Evolutionary conservation across 1,284 basidiomycete species (phyloP).

Genomic region (Boletus semigastroideus): DNA sequence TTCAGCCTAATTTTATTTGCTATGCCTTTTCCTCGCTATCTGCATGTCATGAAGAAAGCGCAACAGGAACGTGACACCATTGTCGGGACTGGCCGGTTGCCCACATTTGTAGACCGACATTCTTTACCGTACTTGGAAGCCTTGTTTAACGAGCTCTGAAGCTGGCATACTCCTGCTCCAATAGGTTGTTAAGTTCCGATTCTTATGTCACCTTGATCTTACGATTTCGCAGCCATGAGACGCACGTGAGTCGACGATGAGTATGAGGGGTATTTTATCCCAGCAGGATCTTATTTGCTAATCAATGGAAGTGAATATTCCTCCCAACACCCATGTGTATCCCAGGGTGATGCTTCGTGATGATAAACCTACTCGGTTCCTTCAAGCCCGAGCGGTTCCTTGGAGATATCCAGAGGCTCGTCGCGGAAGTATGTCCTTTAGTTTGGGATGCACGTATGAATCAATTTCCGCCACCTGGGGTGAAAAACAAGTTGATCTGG

Average conservation of each 20-base stretch:
- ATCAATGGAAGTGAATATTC: no score
- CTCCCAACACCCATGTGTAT: no score
- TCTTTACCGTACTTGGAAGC: conserved; percentile 29
- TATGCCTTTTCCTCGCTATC: conserved; percentile 21
- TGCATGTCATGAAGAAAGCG: conserved; percentile 40
- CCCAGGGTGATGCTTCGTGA: no score
- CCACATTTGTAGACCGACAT: conserved; percentile 27
- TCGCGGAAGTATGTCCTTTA: conserved; percentile 38
- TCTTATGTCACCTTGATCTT: no score
- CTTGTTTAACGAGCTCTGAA: conserved; percentile 49
- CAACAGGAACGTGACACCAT: conserved; percentile 59
- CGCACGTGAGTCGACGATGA: no score
- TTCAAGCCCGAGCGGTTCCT: no score
- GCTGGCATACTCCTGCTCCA: conserved; percentile 56
- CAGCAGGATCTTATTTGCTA: no score
- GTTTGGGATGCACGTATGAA: no score
- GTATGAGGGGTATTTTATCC: conserved; percentile 7
- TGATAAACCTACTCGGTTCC: background rate
- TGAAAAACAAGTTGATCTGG: background rate
- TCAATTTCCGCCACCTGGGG: background rate
- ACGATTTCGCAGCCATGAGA: no score
- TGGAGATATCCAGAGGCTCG: conserved; percentile 40
- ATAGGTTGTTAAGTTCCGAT: conserved; percentile 15
- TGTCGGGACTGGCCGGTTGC: conserved; percentile 44
- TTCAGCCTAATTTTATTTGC: conserved; percentile 5